Evolutionary conservation across 2,329 filamentous ascomycete genomes (phyloP), one percentile per base, ranked within the genome.

Genomic region (Epichloe baconii): DNA sequence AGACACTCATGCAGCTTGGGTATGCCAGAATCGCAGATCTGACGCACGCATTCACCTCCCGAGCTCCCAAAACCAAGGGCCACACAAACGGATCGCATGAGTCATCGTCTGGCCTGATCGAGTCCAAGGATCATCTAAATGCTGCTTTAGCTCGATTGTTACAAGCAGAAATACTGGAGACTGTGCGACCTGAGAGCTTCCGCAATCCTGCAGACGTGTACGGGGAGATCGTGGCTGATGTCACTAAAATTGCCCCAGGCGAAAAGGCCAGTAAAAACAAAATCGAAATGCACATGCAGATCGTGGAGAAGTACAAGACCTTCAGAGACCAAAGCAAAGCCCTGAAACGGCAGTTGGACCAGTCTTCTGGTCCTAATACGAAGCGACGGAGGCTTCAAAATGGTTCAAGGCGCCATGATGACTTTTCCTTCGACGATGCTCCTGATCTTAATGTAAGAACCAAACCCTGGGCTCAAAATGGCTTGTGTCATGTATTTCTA

Each of bases 1-100:
- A 86, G 58, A 85, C 83, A 34, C 71, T 96, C 42, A 71, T 95
- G 54, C 75, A 83, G 51, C 75, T 90, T 17, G 91, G 91, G 1
- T 86, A 93, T 68, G 84, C 85, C 34, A 82, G 79, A 62, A 74
- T 90, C 36, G 77, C 75, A 42, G 83, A 89, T 58, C 72, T 91
- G 43, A 74, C 75, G n/a, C 78, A 82, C 38, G 79, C 82, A 17
- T 86, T 83, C 59, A 62, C 62, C 26, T 64, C 67, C 4, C 64
- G 71, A 59, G 58, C 59, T 17, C 63, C 65, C 5, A 64, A 66
- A 54, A 53, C 58, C 23, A 67, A 68, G 38, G 64, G 67, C 0
- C 61, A 67, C 40, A 53, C 59, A 14, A 70, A 70, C 21, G 66
- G 62, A 56, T 60, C 58, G 31, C 58, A 59, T 59, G 65, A 62